Conservation (phyloP, 495 filamentous ascomycete genomes). For the Xanthoparmelia taractica region DNA sequence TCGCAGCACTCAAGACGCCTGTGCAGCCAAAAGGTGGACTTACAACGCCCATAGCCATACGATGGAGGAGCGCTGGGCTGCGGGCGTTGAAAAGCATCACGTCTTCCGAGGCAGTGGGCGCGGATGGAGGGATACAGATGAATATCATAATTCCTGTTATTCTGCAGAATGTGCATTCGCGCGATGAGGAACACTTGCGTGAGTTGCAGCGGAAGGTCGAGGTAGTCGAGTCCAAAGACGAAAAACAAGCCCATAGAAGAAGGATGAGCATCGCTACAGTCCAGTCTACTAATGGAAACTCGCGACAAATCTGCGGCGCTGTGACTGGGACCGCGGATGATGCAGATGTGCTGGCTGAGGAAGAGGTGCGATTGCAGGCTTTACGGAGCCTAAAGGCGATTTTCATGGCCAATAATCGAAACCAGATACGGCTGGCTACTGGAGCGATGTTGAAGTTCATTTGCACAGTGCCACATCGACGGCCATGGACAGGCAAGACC, state of each 20-base stretch:
- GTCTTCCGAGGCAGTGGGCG: constrained; percentile 65
- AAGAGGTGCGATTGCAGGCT: constrained; percentile 75
- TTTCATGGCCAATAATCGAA: constrained; percentile 64
- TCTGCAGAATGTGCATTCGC: constrained; percentile 74
- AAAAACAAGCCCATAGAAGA: constrained; percentile 49
- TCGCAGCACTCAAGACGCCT: constrained; percentile 47
- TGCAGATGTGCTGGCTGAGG: constrained; percentile 75
- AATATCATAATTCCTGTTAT: constrained; percentile 71
- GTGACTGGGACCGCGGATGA: constrained; percentile 70
- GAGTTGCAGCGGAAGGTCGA: constrained; percentile 53
- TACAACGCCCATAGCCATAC: constrained; percentile 66
- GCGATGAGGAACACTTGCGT: constrained; percentile 59
- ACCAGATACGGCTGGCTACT: constrained; percentile 69
- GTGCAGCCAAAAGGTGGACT: constrained; percentile 34
- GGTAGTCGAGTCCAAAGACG: constrained; percentile 56
- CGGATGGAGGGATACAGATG: constrained; percentile 65
- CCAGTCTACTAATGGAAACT: constrained; percentile 55
- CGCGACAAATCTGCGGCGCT: constrained; percentile 58
- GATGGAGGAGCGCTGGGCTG: constrained; percentile 75
- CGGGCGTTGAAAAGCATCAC: constrained; percentile 71
- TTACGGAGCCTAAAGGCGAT: constrained; percentile 75
- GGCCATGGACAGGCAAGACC: constrained; percentile 27
- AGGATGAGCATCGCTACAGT: constrained; percentile 75
- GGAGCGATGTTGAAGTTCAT: constrained; percentile 64
- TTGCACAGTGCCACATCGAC: constrained; percentile 38